Evolutionary conservation across 257 asterid genomes (phyloP).

Genomic region (Eustoma russellianum): DNA sequence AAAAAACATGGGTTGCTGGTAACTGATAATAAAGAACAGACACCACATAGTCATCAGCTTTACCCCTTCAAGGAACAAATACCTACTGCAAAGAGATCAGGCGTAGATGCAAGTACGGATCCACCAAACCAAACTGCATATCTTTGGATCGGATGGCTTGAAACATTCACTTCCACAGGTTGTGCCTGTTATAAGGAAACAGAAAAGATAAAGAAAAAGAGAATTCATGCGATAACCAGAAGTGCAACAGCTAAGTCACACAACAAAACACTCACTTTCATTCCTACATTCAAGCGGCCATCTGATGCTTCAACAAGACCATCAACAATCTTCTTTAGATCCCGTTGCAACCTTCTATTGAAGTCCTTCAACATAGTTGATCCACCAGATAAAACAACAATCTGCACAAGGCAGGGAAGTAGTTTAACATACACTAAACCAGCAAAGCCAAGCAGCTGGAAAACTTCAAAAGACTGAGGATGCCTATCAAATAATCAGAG

Average conservation of each 20-base stretch:
- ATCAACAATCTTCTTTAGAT: slow-evolving; percentile 80
- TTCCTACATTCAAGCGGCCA: slow-evolving; percentile 53
- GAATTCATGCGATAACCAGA: too few relatives aligned
- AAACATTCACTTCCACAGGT: slow-evolving; percentile 90
- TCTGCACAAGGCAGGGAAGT: slow-evolving; percentile 31
- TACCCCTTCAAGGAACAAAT: slow-evolving; percentile 4
- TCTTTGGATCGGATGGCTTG: slow-evolving; percentile 89
- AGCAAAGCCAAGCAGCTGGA: too few relatives aligned
- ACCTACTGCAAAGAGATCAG: slow-evolving; percentile 81
- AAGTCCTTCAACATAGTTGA: slow-evolving; percentile 97
- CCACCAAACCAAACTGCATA: slow-evolving; percentile 99
- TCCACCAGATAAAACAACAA: slow-evolving; percentile 89
- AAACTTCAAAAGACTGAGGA: not conserved
- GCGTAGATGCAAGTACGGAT: slow-evolving; percentile 91
- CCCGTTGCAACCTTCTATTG: slow-evolving; percentile 79
- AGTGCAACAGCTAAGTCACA: too few relatives aligned
- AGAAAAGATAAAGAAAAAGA: too few relatives aligned
- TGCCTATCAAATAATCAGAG: too few relatives aligned
- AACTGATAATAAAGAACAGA: slow-evolving; percentile 6
- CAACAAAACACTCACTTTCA: slow-evolving; percentile 35
- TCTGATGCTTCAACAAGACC: slow-evolving; percentile 69
- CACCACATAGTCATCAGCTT: slow-evolving; percentile 2
- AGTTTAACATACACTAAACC: too few relatives aligned
- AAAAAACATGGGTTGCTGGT: slow-evolving; percentile 1
- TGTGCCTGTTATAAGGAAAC: slow-evolving; percentile 36